Evolutionary conservation across 805 yeast genomes (phyloP).

Genomic region (Hemisphaericaspora nanyangensis): DNA sequence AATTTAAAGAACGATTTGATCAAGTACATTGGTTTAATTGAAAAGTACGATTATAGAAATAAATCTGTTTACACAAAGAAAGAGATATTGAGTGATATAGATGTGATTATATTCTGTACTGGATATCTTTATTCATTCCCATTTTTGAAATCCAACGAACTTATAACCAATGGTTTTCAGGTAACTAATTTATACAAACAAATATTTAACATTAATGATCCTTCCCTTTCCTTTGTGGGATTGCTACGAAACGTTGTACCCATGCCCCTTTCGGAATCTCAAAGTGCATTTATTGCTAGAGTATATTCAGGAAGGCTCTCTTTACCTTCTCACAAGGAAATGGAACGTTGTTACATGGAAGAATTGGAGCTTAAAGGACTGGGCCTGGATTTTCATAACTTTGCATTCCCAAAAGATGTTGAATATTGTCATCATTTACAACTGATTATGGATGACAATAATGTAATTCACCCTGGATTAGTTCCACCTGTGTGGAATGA

Average conservation of each 20-base stretch:
- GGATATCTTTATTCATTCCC: constrained; percentile 36
- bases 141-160: too few relatives aligned
- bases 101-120: constrained; percentile 32
- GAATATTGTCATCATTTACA: too few relatives aligned
- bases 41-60: constrained; percentile 26
- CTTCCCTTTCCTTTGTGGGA: constrained; percentile 40
- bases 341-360: constrained; percentile 26
- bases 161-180: constrained; percentile 36
- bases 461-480: too few relatives aligned
- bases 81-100: constrained; percentile 18
- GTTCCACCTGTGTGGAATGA: too few relatives aligned
- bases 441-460: too few relatives aligned
- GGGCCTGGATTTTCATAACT: constrained; percentile 27
- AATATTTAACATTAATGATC: constrained; percentile 43
- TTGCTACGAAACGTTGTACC: constrained; percentile 45
- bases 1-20: constrained; percentile 39
- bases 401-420: too few relatives aligned
- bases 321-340: constrained; percentile 37
- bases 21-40: constrained; percentile 12
- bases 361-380: constrained; percentile 25
- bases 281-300: constrained; percentile 41
- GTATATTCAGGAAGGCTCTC: constrained; percentile 37
- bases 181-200: constrained; percentile 41
- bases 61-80: constrained; percentile 23
- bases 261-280: constrained; percentile 47